A percentile compares a stretch with the other conserved stretches of the same genome.
Evolutionary conservation across 345 rosid species (phyloP).

Genomic region (Eucalyptus regnans): DNA sequence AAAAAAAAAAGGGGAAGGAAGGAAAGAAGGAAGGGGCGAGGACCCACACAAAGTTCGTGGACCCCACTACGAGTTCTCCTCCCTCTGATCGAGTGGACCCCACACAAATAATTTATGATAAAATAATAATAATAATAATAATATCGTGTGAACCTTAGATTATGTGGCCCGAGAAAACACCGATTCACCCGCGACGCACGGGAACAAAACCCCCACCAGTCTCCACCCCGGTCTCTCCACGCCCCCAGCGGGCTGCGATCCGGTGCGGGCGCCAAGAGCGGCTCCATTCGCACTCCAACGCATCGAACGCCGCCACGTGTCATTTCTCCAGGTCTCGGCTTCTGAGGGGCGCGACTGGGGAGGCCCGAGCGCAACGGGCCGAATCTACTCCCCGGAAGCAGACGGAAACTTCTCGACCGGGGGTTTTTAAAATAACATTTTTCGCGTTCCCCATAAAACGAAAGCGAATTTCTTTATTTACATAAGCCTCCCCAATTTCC

Average conservation of each 20-base stretch:
- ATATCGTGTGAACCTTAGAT: not conserved
- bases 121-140: not conserved
- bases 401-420: not conserved
- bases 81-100: not conserved
- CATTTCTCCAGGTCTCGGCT: no score
- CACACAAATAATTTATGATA: not conserved
- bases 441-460: not conserved
- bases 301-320: not conserved
- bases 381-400: not conserved
- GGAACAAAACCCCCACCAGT: not conserved
- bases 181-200: not conserved
- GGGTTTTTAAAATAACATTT: not conserved
- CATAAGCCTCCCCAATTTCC: not conserved
- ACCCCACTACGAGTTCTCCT: not conserved
- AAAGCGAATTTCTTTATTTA: not conserved
- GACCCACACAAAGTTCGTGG: not conserved
- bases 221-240: not conserved
- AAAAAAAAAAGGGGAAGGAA: no score
- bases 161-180: not conserved
- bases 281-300: not conserved
- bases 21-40: not conserved
- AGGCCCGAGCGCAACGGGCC: not conserved
- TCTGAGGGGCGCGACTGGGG: not conserved
- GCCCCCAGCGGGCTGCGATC: not conserved
- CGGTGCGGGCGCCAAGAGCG: not conserved